Conservation (phyloP, 2,329 filamentous ascomycete species). For the Hawksworthiomyces lignivorus region DNA sequence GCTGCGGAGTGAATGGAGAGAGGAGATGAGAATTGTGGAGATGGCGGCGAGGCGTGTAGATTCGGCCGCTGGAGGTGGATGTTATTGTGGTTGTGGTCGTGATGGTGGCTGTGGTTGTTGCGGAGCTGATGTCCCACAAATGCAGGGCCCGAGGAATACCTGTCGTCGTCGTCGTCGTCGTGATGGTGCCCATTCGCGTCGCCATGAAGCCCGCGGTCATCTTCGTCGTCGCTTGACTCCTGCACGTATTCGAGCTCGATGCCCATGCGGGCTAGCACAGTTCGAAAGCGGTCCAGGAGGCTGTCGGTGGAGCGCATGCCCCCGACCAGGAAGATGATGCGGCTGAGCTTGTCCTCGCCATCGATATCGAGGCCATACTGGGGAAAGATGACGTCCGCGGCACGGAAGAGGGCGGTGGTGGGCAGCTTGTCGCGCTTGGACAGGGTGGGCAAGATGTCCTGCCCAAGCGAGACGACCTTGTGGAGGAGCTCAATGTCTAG, state of each 20-base stretch:
- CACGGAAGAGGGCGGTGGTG: constrained; percentile 70
- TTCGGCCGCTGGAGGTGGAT: not conserved
- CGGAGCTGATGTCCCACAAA: too few relatives aligned
- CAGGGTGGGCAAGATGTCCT: constrained; percentile 51
- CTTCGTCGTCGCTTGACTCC: constrained; percentile 2
- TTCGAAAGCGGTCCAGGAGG: constrained; percentile 63
- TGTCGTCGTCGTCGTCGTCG: not conserved
- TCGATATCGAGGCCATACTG: constrained; percentile 63
- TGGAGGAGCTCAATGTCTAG: constrained; percentile 73
- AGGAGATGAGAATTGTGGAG: constrained; percentile 3
- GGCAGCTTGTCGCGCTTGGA: constrained; percentile 57
- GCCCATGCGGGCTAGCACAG: constrained; percentile 59
- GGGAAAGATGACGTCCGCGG: constrained; percentile 70
- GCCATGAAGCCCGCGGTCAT: too few relatives aligned
- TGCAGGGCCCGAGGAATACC: too few relatives aligned
- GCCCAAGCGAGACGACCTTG: constrained; percentile 65
- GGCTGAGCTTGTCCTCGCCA: constrained; percentile 65
- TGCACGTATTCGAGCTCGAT: constrained; percentile 59
- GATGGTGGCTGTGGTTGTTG: not conserved
- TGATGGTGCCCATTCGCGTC: too few relatives aligned
- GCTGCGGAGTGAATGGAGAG: constrained; percentile 4
- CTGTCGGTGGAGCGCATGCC: constrained; percentile 47
- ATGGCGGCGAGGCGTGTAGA: constrained; percentile 5
- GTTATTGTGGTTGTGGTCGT: not conserved
- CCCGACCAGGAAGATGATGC: constrained; percentile 72